Conservation (phyloP, 2,329 filamentous ascomycete genomes). For the Nigrograna mackinnonii region DNA sequence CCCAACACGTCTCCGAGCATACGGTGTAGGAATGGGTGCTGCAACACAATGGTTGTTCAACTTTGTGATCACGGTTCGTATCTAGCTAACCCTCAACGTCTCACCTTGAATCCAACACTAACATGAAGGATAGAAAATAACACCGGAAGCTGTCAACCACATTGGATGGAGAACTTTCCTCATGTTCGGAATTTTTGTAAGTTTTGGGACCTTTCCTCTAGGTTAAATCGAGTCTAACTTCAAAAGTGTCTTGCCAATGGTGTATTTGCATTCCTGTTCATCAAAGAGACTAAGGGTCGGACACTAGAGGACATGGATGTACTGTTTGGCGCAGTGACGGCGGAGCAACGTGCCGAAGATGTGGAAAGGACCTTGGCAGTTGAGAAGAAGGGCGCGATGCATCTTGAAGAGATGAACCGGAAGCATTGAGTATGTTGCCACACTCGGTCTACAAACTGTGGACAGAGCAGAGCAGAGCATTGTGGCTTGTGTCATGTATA, state of each 20-base stretch:
- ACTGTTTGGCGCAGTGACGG: slow-evolving; percentile 56
- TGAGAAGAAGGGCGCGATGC: slow-evolving; percentile 11
- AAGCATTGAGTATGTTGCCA: too few species aligned
- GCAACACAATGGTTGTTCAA: slow-evolving; percentile 34
- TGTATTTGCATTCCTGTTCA: slow-evolving; percentile 37
- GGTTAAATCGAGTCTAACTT: neutral
- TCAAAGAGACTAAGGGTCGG: slow-evolving; percentile 56
- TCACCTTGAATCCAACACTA: too few species aligned
- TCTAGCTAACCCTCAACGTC: too few species aligned
- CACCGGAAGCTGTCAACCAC: slow-evolving; percentile 44
- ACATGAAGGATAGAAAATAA: too few species aligned
- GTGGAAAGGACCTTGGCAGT: slow-evolving; percentile 16
- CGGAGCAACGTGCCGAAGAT: slow-evolving; percentile 18
- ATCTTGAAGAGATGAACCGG: slow-evolving; percentile 11
- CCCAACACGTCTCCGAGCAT: slow-evolving; percentile 40
- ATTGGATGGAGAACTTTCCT: slow-evolving; percentile 20
- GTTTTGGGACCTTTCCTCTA: slow-evolving; percentile 62
- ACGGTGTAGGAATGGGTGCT: slow-evolving; percentile 41
- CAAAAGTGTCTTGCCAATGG: slow-evolving; percentile 60
- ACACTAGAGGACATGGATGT: slow-evolving; percentile 63
- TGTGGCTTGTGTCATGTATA: too few species aligned
- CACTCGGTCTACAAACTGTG: too few species aligned
- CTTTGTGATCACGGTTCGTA: slow-evolving; percentile 48
- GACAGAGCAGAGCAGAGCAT: too few species aligned
- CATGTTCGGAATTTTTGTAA: slow-evolving; percentile 49